Base-by-base conservation (phyloP, 2,329 filamentous ascomycete genomes). In the Microsporum audouinii region DNA sequence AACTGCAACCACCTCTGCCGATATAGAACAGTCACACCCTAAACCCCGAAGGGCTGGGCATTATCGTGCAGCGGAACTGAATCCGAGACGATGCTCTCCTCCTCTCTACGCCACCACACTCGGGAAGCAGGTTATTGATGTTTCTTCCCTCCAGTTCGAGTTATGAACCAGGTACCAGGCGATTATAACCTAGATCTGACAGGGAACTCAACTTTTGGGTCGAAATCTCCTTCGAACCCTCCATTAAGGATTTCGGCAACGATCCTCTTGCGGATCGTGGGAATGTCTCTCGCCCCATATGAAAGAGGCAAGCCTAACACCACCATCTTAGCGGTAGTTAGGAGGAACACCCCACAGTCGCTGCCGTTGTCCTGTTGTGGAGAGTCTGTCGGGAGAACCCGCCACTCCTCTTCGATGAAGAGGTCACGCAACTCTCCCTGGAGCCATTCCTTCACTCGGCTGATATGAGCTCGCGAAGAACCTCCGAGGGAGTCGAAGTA, bases 261-360 rank as follows among this genome's bases (percentile, higher is more conserved):
- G 55, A 80, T 78, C 64, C 78, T 74, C 63, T 66, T 68, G 53
- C 78, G 72, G 63, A 79, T 70, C 17, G 72, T 62, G 7, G 66
- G 65, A 41, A 77, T 78, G 60, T 78, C 71, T 3, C 59, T 60
- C 3, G 76, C 70, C 10, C 71, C 70, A 63, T 77, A 78, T 2
- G 70, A 71, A 59, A 74, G 71, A 2, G 76, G 76, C 33, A 78
- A 67, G 14, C 73, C 74, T 33, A 79, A 66, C 58, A 75, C 72
- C 58, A 79, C 71, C 61, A 78, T 73, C 64, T 79, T 78, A 57
- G 78, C 78, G 3, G 75, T 79, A 7, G 77, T 78, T 23, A 79
- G 69, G 23, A 78, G 71, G 63, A 80, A 80, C 2, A 79, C 77
- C n/a, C 78, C 78, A 61, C 78, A 80, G 62, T 80, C 78, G 59